Conservation (phyloP, 176 grass and related monocot genomes). For the Musa schizocarpa region DNA sequence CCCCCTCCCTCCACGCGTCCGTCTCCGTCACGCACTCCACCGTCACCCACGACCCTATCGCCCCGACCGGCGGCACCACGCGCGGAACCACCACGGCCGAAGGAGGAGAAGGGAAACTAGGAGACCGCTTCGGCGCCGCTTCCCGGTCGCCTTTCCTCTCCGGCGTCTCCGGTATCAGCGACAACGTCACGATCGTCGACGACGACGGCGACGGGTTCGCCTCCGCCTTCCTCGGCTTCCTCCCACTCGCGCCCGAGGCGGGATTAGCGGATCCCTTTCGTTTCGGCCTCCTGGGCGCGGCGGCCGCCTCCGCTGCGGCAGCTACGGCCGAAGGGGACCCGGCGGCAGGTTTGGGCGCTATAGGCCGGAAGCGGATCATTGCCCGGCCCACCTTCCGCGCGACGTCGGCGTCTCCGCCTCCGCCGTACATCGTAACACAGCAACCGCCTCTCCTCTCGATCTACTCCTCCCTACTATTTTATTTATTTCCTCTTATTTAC, state of each 20-base stretch:
- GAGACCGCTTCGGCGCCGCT: background rate
- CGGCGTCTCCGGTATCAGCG: conserved; percentile 13
- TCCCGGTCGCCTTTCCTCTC: background rate
- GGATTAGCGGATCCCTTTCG: conserved; percentile 24
- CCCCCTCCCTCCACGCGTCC: conserved; percentile 34
- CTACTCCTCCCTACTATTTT: too few species aligned
- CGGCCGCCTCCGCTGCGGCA: background rate
- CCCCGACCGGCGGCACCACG: background rate
- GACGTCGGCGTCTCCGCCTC: background rate
- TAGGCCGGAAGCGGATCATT: conserved; percentile 71
- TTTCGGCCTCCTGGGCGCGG: background rate
- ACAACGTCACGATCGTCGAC: conserved; percentile 24
- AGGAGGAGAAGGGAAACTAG: background rate
- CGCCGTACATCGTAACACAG: too few species aligned
- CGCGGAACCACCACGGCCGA: background rate
- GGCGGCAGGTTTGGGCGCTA: conserved; percentile 56
- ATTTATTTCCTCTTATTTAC: too few species aligned
- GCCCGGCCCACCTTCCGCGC: conserved; percentile 46
- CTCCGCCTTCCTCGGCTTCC: background rate
- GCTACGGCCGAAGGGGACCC: background rate
- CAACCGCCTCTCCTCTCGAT: background rate
- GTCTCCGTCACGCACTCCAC: conserved; percentile 46
- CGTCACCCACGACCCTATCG: conserved; percentile 28
- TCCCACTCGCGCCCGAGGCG: background rate
- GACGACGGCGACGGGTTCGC: background rate